These are phyloP conservation scores for Juncus effusus DNA, from an alignment of 176 grass and related monocot species.

Conservation along the genomic window DNA sequence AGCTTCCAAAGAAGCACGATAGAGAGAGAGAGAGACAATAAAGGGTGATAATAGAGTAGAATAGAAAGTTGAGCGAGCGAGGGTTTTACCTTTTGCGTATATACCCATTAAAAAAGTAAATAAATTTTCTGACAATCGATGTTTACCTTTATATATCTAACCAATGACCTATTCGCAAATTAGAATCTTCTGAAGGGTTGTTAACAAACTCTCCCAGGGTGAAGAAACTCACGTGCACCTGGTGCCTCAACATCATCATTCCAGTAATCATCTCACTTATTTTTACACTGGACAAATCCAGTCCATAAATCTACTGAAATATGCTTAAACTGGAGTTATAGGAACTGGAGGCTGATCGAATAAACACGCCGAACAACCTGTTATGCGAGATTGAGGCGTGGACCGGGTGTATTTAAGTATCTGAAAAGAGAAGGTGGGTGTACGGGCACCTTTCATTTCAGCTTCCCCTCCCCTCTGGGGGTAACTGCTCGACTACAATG, in stretches of 20 bases:
- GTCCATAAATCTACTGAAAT: not conserved
- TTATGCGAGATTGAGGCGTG: conserved; percentile 11
- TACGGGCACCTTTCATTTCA: conserved; percentile 35
- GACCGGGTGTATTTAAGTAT: not conserved
- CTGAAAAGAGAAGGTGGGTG: conserved; percentile 25
- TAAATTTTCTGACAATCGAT: not conserved
- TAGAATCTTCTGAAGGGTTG: too few relatives aligned
- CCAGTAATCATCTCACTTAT: too few relatives aligned
- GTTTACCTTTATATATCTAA: not conserved
- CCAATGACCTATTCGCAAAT: too few relatives aligned
- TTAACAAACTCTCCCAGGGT: not conserved
- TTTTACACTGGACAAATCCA: not conserved
- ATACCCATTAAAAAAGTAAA: conserved; percentile 11
- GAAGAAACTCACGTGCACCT: conserved; percentile 3
- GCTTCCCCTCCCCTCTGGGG: conserved; percentile 1
- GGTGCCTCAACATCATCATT: not conserved
- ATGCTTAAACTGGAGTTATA: not conserved
- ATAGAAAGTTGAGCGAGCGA: conserved; percentile 18
- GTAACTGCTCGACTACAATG: conserved; percentile 8
- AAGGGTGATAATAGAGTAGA: conserved; percentile 29
- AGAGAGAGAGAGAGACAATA: conserved; percentile 30
- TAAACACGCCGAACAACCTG: conserved; percentile 1
- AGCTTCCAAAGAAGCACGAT: conserved; percentile 37
- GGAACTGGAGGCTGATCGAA: not conserved
- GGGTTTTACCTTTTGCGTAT: too few relatives aligned